Conservation (phyloP, 805 yeast genomes). For the Saccharomycopsis olivae region DNA sequence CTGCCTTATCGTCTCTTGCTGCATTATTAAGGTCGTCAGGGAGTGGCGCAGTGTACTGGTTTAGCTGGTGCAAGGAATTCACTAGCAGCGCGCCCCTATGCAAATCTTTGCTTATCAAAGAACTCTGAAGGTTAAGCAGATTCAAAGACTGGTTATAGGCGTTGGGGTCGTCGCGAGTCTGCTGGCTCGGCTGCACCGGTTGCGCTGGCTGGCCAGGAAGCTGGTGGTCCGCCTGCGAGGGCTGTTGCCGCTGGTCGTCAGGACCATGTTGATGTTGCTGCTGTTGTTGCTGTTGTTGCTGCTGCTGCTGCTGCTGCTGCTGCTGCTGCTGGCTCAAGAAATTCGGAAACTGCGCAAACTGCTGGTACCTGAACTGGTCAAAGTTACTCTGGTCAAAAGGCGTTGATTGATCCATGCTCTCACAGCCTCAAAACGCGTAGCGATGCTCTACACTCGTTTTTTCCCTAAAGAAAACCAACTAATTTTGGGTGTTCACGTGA, state of each 20-base stretch:
- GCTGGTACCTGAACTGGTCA: constrained; percentile 13
- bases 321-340: constrained; percentile 7
- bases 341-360: constrained; percentile 5
- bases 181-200: too few relatives aligned
- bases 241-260: not conserved
- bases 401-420: constrained; percentile 16
- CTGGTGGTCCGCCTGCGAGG: not conserved
- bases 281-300: not conserved
- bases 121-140: too few relatives aligned
- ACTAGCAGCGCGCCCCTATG: too few relatives aligned
- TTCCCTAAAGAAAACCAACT: too few relatives aligned
- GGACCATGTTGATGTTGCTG: not conserved
- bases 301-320: constrained; percentile 2
- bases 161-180: too few relatives aligned
- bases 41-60: not conserved
- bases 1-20: not conserved
- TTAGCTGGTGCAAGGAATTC: not conserved
- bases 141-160: too few relatives aligned
- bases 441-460: too few relatives aligned
- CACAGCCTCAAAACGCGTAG: too few relatives aligned
- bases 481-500: too few relatives aligned
- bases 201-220: too few relatives aligned
- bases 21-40: too few relatives aligned
- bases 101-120: too few relatives aligned
- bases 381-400: constrained; percentile 12